Percentiles rank a stretch among this genome's conserved stretches.
phyloP scores from a whole-genome alignment of 2,329 filamentous ascomycete species.

The Lecanicillium sp. region DNA sequence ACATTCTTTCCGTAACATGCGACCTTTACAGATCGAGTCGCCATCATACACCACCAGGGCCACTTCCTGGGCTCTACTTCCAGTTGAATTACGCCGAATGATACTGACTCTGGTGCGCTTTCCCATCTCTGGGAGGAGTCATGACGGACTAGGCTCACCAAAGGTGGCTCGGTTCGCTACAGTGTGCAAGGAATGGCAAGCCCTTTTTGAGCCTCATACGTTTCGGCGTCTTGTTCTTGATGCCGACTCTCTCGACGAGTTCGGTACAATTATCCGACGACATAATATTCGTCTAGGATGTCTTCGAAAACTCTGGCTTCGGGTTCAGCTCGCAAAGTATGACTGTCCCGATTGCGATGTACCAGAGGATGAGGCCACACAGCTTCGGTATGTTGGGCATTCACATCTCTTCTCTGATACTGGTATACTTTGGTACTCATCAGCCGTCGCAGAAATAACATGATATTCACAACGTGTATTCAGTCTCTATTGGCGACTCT shows the following conservation, averaged over 20 bases:
- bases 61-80: slow-evolving; percentile 9
- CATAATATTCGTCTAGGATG: slow-evolving; percentile 10
- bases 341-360: slow-evolving; percentile 10
- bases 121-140: slow-evolving; percentile 5
- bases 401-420: slow-evolving; percentile 5
- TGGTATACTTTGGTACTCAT: slow-evolving; percentile 5
- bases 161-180: not conserved
- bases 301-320: slow-evolving; percentile 11
- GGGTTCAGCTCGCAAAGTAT: slow-evolving; percentile 9
- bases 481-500: slow-evolving; percentile 10
- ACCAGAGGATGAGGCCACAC: slow-evolving; percentile 9
- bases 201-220: slow-evolving; percentile 9
- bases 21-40: no score
- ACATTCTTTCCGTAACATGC: no score
- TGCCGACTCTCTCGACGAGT: slow-evolving; percentile 8
- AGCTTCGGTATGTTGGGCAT: slow-evolving; percentile 9
- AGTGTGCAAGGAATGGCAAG: slow-evolving; percentile 10
- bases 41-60: not conserved
- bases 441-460: slow-evolving; percentile 9
- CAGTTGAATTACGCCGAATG: slow-evolving; percentile 7
- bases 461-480: slow-evolving; percentile 10
- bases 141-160: not conserved
- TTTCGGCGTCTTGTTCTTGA: slow-evolving; percentile 12
- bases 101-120: slow-evolving; percentile 8
- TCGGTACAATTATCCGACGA: slow-evolving; percentile 8